Base-by-base conservation (phyloP, 2,329 filamentous ascomycete species). In the Alternaria longipes region DNA sequence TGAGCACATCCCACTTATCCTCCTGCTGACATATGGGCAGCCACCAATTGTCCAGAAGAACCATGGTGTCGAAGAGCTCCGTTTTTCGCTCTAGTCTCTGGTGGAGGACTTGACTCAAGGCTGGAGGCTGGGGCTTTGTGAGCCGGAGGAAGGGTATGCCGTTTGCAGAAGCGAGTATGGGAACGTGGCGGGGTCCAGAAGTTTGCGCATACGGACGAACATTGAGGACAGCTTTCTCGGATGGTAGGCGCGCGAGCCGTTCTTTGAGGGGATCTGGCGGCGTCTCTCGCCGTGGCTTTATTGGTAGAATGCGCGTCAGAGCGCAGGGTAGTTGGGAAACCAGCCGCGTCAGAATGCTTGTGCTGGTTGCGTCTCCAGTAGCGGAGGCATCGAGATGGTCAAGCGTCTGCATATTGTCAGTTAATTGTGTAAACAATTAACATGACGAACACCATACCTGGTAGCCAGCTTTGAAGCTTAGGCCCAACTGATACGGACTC, bases 381-480 rank as follows among this genome's bases (percentile, higher is more conserved):
- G 72, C 70, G n/a, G 80, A 74, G 20, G 76, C 78, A 66, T 83
- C 80, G 40, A 84, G 79, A 46, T 75, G 74, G 59, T 83, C 80
- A 46, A 84, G 69, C 6, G 76, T 78, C 77, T 80, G 44, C 60
- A 56, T 24, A 3, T 9, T 32, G 58, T 72, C 32, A 73, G 62
- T 46, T 44, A 50, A n/a, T 18, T 28, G 47, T 14, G 20, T 14
- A 11, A 22, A 11, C 11, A 24, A 8, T 41, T 45, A 12, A 9
- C 12, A 26, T 34, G 2, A 18, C 16, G 6, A 11, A 7, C 12
- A 34, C 53, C 54, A 5, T 54, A 88, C 87, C 78, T 87, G 86
- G 80, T 94, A 94, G 24, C 91, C 92, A 26, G 86, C 85, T 34
- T 85, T 80, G 68, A 94, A 86, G 8, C 87, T 85, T 2, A 86